These are phyloP conservation scores for Vanilla planifolia DNA, from an alignment of 106 monocot species.

Conservation along the genomic window DNA sequence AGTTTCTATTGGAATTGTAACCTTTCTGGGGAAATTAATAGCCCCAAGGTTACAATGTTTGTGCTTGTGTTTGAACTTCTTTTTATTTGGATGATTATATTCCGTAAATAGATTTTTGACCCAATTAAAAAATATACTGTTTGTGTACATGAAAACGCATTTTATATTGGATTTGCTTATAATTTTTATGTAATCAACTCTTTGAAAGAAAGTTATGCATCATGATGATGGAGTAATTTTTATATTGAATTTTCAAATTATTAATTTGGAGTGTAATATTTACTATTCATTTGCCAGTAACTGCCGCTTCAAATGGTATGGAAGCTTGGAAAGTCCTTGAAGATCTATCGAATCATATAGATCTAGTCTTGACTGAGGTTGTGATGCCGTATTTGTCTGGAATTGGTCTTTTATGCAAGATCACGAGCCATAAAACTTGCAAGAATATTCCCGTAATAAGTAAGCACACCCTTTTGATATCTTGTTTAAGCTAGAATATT, in stretches of 20 bases:
- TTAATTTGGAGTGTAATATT: neutral
- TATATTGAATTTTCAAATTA: neutral
- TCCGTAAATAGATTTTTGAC: too few species aligned
- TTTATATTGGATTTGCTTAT: too few species aligned
- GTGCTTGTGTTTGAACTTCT: too few species aligned
- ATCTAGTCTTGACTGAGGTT: slow-evolving; percentile 91
- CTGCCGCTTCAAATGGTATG: slow-evolving; percentile 66
- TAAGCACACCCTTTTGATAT: slow-evolving; percentile 38
- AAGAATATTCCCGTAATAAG: slow-evolving; percentile 97
- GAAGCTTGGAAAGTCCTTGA: slow-evolving; percentile 86
- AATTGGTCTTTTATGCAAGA: slow-evolving; percentile 82
- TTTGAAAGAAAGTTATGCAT: too few species aligned
- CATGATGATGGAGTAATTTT: too few species aligned
- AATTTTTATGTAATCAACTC: too few species aligned
- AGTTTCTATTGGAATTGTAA: too few species aligned
- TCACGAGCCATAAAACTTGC: slow-evolving; percentile 70
- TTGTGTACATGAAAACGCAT: too few species aligned
- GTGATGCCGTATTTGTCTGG: slow-evolving; percentile 77
- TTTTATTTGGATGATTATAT: too few species aligned
- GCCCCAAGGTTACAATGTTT: too few species aligned
- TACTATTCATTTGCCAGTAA: slow-evolving; percentile 38
- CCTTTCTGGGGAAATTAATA: too few species aligned
- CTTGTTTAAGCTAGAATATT: neutral
- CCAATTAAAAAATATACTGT: too few species aligned
- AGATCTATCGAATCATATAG: slow-evolving; percentile 54